Base-by-base conservation (phyloP, 805 yeast species). In the Tanozyma kutaoensis region DNA sequence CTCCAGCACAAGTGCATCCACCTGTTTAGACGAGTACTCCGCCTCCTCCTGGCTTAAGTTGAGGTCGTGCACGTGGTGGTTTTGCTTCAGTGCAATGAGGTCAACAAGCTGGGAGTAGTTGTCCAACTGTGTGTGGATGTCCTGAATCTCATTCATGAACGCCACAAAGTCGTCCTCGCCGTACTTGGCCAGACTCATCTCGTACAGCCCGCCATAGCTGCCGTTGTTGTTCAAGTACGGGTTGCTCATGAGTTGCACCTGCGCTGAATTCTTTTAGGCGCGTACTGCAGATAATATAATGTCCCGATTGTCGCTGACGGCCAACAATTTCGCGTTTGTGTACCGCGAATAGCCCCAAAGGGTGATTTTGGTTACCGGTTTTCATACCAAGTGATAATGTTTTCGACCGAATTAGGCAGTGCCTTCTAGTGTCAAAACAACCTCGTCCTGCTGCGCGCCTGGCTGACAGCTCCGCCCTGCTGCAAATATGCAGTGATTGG, bases 1-100 rank as follows among this genome's bases (percentile, higher is more conserved):
- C 48, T 85, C 93, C 26, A 78, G 60, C 27, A 76, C 75, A 32
- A 81, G 63, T 33, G 70, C 62, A 46, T 86, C 95, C 33, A 91
- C 66, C 52, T 81, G 84, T 37, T 69, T 66, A 52, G 84, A 75
- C 33, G 73, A 62, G 43, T 71, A 68, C 29, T 68, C 69, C 45
- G 77, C 79, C 43, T 34, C 40, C 23, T 32, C 40, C 23, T 72
- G 74, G 34, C 75, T 78, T 35, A 71, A 72, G 40, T 75, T 75
- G 35, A 79, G 72, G 38, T 80, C 91, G 36, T 73, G 74, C 43
- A 82, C 57, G 21, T 84, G 59, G 40, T 74, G 69, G 45, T 66
- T 64, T 57, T 82, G 93, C 41, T 75, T 64, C 31, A 66, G 62
- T 48, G 78, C 79, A 34, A 81, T 70, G 40, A 76, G 62, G 39